Evolutionary conservation across 495 filamentous ascomycete genomes (phyloP).

Genomic region (Cercophora sp.): DNA sequence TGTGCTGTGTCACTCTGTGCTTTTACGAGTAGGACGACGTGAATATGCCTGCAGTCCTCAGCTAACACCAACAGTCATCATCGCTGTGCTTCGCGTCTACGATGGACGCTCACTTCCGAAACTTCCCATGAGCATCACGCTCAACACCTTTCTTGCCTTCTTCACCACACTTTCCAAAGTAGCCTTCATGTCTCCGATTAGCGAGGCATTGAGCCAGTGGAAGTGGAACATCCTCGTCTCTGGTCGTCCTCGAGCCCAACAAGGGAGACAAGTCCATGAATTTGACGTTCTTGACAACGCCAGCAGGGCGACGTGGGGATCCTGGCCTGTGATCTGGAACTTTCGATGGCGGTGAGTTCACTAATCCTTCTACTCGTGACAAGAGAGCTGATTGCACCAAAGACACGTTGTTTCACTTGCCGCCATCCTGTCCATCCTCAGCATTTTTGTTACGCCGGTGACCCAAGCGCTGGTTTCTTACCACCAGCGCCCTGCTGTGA

Average conservation of each 20-base stretch:
- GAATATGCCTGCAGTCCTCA: no score
- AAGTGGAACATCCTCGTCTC: no score
- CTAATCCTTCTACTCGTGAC: no score
- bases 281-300: conserved; percentile 42
- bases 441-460: conserved; percentile 11
- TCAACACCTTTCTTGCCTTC: conserved; percentile 18
- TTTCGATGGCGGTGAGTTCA: conserved; percentile 8
- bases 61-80: conserved; percentile 2
- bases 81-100: conserved; percentile 8
- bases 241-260: conserved; percentile 16
- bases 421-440: conserved; percentile 6
- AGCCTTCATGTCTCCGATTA: conserved; percentile 35
- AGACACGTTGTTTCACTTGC: conserved; percentile 3
- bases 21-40: not conserved
- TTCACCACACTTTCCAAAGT: conserved; percentile 41
- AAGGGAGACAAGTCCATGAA: conserved; percentile 30
- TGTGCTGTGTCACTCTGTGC: not conserved
- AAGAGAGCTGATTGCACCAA: no score
- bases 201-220: conserved; percentile 38
- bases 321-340: conserved; percentile 3
- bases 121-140: conserved; percentile 22
- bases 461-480: conserved; percentile 11
- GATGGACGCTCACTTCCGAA: conserved; percentile 12
- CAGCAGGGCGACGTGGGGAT: conserved; percentile 17
- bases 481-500: not conserved